Percentiles rank a stretch among this genome's conserved stretches.
Evolutionary conservation across 192 early-diverging fungal genomes (phyloP).

Genomic region (Coemansia sp.): DNA sequence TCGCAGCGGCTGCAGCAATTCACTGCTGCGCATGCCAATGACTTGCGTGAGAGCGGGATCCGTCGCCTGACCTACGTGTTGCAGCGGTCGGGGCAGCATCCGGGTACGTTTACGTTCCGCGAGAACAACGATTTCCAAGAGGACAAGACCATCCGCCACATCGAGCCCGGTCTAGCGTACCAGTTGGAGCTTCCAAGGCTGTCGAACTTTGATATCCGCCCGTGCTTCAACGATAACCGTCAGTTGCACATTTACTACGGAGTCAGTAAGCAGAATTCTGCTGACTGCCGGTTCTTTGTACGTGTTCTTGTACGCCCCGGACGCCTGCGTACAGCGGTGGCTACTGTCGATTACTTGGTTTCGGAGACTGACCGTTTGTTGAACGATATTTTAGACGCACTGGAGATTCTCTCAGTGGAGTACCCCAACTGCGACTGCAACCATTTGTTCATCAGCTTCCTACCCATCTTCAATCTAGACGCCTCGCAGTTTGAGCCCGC

Average conservation of each 20-base stretch:
- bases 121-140: slow-evolving; percentile 81
- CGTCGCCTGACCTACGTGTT: slow-evolving; percentile 90
- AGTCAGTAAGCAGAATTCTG: slow-evolving; percentile 88
- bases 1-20: slow-evolving; percentile 65
- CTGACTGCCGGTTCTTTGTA: slow-evolving; percentile 97
- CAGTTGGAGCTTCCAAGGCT: slow-evolving; percentile 92
- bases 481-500: slow-evolving; percentile 78
- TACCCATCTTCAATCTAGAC: slow-evolving; percentile 92
- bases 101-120: slow-evolving; percentile 95
- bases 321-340: slow-evolving; percentile 72
- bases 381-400: slow-evolving; percentile 90
- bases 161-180: slow-evolving; percentile 97
- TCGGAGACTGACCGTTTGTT: slow-evolving; percentile 92
- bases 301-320: slow-evolving; percentile 94
- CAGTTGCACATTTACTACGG: slow-evolving; percentile 97
- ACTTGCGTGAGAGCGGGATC: slow-evolving; percentile 74
- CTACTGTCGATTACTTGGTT: slow-evolving; percentile 91
- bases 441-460: slow-evolving; percentile 97
- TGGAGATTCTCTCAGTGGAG: slow-evolving; percentile 89
- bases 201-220: slow-evolving; percentile 94
- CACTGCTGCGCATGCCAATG: slow-evolving; percentile 58
- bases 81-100: slow-evolving; percentile 78
- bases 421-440: slow-evolving; percentile 98
- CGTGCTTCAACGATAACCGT: slow-evolving; percentile 91
- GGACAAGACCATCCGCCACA: slow-evolving; percentile 94